Conservation (phyloP, 805 yeast genomes). For the Ogataea salicorniae region DNA sequence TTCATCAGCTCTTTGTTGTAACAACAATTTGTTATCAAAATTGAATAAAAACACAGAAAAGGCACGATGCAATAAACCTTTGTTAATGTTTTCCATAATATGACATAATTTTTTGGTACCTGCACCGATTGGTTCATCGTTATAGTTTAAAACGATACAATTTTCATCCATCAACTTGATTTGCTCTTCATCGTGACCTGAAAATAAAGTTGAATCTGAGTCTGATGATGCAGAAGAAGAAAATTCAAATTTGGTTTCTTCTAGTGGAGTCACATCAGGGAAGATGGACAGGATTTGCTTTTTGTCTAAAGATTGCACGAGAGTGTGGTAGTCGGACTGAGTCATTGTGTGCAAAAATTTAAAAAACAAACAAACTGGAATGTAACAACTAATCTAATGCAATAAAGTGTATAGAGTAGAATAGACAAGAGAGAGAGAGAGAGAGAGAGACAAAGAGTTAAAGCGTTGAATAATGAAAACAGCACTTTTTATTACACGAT, state of each 20-base stretch:
- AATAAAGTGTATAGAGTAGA: no score
- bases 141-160: constrained; percentile 86
- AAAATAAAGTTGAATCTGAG: constrained; percentile 40
- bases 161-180: constrained; percentile 93
- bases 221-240: background rate
- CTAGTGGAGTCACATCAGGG: constrained; percentile 64
- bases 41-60: constrained; percentile 93
- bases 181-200: constrained; percentile 91
- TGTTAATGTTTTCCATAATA: constrained; percentile 78
- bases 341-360: background rate
- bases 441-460: no score
- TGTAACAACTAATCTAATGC: no score
- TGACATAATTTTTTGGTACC: constrained; percentile 91
- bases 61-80: constrained; percentile 89
- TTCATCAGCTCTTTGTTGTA: constrained; percentile 95
- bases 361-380: background rate
- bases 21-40: constrained; percentile 63
- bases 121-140: constrained; percentile 86
- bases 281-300: constrained; percentile 52
- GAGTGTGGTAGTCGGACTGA: constrained; percentile 35
- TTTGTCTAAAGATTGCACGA: constrained; percentile 48
- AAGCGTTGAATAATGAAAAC: no score
- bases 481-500: no score
- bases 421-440: no score
- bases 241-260: constrained; percentile 50